phyloP scores from a whole-genome alignment of 306 rosid genomes.

The Vicia villosa region DNA sequence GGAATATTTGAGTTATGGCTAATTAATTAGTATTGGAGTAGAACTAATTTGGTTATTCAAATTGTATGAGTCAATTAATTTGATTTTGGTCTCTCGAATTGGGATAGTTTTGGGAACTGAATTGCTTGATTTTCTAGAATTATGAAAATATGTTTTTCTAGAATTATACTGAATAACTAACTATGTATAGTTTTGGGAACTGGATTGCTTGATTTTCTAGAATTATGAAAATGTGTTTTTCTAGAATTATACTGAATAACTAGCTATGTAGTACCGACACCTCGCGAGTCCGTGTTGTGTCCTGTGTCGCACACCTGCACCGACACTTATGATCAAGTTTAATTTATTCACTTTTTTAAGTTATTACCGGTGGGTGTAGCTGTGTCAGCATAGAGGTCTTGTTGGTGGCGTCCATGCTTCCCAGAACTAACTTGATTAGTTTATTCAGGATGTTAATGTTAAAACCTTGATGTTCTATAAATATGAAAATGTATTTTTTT shows the following conservation, averaged over 20 bases:
- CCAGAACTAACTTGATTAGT: not conserved
- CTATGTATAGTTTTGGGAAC: not conserved
- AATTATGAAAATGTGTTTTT: too few species aligned
- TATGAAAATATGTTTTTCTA: too few species aligned
- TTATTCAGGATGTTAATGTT: not conserved
- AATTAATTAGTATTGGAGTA: not conserved
- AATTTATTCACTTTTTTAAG: too few species aligned
- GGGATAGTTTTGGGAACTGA: not conserved
- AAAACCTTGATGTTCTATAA: slow-evolving; percentile 3
- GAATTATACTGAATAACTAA: too few species aligned
- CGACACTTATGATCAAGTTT: too few species aligned
- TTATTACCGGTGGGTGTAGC: too few species aligned
- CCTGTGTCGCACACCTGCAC: too few species aligned
- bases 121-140: not conserved
- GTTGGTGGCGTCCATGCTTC: too few species aligned
- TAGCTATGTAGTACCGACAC: too few species aligned
- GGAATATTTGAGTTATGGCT: not conserved
- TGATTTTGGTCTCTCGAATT: not conserved
- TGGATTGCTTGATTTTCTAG: not conserved
- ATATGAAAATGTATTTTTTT: slow-evolving; percentile 2
- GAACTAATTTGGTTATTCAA: not conserved
- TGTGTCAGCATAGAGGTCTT: too few species aligned
- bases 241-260: too few species aligned
- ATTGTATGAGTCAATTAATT: not conserved
- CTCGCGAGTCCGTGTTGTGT: too few species aligned